A percentile compares a stretch with the other conserved stretches of the same genome.
phyloP scores from a whole-genome alignment of 345 rosid species.

The Hibiscus syriacus region DNA sequence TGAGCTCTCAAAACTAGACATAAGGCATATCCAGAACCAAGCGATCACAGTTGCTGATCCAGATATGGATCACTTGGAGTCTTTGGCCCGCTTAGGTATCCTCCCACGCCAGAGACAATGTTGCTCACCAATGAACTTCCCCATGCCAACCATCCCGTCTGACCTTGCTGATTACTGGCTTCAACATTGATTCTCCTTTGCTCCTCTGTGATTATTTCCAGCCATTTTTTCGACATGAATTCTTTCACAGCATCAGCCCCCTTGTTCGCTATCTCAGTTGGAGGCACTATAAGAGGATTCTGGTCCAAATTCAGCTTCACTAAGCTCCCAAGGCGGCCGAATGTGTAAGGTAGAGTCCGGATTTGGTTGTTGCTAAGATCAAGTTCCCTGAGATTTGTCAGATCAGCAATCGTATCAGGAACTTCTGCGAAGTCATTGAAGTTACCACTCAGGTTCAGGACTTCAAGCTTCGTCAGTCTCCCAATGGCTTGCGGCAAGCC shows the following conservation, averaged over 20 bases:
- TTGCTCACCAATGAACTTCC: slow-evolving; percentile 56
- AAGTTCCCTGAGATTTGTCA: slow-evolving; percentile 65
- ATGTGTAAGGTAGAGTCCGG: slow-evolving; percentile 60
- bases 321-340: slow-evolving; percentile 59
- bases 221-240: slow-evolving; percentile 78
- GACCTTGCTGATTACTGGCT: slow-evolving; percentile 45
- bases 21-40: background rate
- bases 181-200: slow-evolving; percentile 47
- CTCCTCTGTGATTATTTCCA: slow-evolving; percentile 46
- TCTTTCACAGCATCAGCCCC: slow-evolving; percentile 71
- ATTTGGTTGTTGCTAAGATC: slow-evolving; percentile 98
- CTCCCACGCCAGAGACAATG: slow-evolving; percentile 37
- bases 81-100: slow-evolving; percentile 29
- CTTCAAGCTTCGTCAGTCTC: slow-evolving; percentile 64
- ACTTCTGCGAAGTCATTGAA: slow-evolving; percentile 67
- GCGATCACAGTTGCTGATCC: slow-evolving; percentile 44
- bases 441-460: slow-evolving; percentile 70
- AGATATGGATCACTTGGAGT: slow-evolving; percentile 39
- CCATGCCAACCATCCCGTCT: slow-evolving; percentile 66
- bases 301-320: slow-evolving; percentile 72
- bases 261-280: slow-evolving; percentile 47
- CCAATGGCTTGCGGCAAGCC: slow-evolving; percentile 72
- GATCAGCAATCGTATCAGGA: slow-evolving; percentile 68
- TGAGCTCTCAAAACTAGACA: background rate
- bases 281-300: slow-evolving; percentile 73